Percentiles rank a stretch among this genome's conserved stretches.
Conservation (phyloP, 75 land plant species). For the Sequoia sempervirens region DNA sequence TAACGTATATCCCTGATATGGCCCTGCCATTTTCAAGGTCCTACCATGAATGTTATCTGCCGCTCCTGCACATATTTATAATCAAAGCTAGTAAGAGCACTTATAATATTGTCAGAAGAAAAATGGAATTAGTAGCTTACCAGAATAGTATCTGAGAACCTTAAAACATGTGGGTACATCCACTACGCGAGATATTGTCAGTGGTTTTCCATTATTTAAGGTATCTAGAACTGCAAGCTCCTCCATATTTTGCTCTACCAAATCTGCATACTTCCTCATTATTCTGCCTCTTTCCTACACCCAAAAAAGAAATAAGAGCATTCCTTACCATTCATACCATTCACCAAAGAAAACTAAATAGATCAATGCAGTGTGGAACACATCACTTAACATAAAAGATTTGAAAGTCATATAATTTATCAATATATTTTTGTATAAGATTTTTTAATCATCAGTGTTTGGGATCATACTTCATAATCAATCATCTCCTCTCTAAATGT, state of each 20-base stretch:
- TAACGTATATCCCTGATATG: conserved; percentile 43
- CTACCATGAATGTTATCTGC: conserved; percentile 86
- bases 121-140: conserved; percentile 6
- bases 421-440: too few species aligned
- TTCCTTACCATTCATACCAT: background rate
- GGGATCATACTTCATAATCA: too few species aligned
- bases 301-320: background rate
- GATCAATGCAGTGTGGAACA: too few species aligned
- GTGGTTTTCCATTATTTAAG: conserved; percentile 64
- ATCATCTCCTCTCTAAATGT: too few species aligned
- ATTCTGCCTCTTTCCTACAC: conserved; percentile 58
- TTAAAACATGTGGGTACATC: conserved; percentile 39
- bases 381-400: too few species aligned
- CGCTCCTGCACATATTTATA: conserved; percentile 5
- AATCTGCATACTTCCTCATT: conserved; percentile 56
- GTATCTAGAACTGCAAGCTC: conserved; percentile 66
- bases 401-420: too few species aligned
- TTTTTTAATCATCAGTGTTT: too few species aligned
- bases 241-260: conserved; percentile 58
- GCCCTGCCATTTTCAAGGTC: conserved; percentile 57
- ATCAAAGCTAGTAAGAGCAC: background rate
- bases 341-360: too few species aligned
- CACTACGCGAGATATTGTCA: conserved; percentile 23
- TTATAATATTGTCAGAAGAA: background rate
- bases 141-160: conserved; percentile 54